Evolutionary conservation across 208 protist species (phyloP).

Genomic region (Strigomonas culicis): DNA sequence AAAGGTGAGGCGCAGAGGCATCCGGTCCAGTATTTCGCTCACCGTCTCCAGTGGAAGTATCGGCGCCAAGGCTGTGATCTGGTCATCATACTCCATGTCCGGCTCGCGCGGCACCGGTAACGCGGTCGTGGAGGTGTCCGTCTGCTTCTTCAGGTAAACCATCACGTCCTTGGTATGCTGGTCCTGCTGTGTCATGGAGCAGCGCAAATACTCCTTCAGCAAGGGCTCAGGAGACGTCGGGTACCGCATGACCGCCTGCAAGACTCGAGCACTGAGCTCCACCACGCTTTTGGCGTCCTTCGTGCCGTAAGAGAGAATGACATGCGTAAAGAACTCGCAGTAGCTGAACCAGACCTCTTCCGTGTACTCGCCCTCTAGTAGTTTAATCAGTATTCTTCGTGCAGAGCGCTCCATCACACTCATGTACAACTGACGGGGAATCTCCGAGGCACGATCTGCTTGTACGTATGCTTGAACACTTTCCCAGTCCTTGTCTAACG

Average conservation of each 20-base stretch:
- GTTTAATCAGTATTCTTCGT: conserved; percentile 29
- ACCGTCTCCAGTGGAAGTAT: conserved; percentile 22
- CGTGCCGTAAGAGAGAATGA: conserved; percentile 45
- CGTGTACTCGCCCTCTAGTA: conserved; percentile 32
- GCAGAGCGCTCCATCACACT: conserved; percentile 34
- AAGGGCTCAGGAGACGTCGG: conserved; percentile 25
- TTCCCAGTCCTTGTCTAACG: conserved; percentile 19
- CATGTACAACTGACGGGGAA: conserved; percentile 28
- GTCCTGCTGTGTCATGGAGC: conserved; percentile 28
- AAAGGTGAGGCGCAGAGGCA: conserved; percentile 44
- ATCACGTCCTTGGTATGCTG: conserved; percentile 21
- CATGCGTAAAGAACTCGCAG: conserved; percentile 38
- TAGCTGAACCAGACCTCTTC: conserved; percentile 45
- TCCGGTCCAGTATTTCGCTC: conserved; percentile 14
- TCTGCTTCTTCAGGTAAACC: conserved; percentile 8
- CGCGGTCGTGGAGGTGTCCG: background rate
- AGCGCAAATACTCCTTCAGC: conserved; percentile 39
- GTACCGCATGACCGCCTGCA: conserved; percentile 31
- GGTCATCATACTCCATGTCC: conserved; percentile 32
- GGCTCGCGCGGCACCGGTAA: conserved; percentile 12
- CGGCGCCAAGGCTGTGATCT: conserved; percentile 26
- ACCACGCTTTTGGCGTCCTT: conserved; percentile 23
- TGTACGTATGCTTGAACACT: conserved; percentile 21
- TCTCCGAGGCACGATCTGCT: conserved; percentile 2
- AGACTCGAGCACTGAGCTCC: conserved; percentile 23